Percentiles rank a stretch among this genome's conserved stretches.
phyloP scores from a whole-genome alignment of 768 basidiomycete species.

The Vararia minispora region DNA sequence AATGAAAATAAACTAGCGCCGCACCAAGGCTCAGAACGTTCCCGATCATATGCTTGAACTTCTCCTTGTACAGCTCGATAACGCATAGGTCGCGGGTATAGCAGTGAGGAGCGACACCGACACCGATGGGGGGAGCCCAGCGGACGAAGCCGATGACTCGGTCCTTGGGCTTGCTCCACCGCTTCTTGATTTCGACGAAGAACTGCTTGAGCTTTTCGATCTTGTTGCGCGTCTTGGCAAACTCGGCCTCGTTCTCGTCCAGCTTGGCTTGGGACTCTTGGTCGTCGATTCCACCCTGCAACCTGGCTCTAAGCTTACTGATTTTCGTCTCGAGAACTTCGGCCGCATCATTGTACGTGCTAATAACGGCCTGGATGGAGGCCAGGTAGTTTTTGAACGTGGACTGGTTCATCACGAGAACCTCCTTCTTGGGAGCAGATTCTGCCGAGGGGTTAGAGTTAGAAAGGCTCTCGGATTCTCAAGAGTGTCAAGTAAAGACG shows the following conservation, averaged over 20 bases:
- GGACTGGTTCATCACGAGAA: slow-evolving; percentile 18
- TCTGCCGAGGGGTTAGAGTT: slow-evolving; percentile 10
- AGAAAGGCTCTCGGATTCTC: slow-evolving; percentile 9
- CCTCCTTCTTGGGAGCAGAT: slow-evolving; percentile 17
- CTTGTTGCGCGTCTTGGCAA: slow-evolving; percentile 11
- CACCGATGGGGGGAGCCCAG: slow-evolving; percentile 19
- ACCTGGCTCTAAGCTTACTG: slow-evolving; percentile 4
- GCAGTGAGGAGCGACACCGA: slow-evolving; percentile 12
- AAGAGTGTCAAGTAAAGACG: slow-evolving; percentile 5
- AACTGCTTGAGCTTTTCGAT: slow-evolving; percentile 17
- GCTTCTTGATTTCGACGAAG: slow-evolving; percentile 14
- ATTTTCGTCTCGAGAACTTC: slow-evolving; percentile 12
- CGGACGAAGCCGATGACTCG: slow-evolving; percentile 18
- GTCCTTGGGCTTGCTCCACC: slow-evolving; percentile 16
- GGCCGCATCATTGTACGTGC: slow-evolving; percentile 13
- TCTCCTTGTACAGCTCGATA: slow-evolving; percentile 18
- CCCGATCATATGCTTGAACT: slow-evolving; percentile 16
- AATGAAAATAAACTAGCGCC: slow-evolving; percentile 7
- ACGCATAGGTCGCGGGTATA: slow-evolving; percentile 18
- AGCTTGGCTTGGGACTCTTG: slow-evolving; percentile 13
- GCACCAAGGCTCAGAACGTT: slow-evolving; percentile 19
- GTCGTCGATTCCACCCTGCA: slow-evolving; percentile 12
- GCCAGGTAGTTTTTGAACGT: slow-evolving; percentile 17
- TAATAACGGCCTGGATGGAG: slow-evolving; percentile 18
- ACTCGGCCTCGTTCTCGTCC: slow-evolving; percentile 12